Evolutionary conservation across 2,329 filamentous ascomycete species (phyloP).

Genomic region (Zymoseptoria ardabiliae): DNA sequence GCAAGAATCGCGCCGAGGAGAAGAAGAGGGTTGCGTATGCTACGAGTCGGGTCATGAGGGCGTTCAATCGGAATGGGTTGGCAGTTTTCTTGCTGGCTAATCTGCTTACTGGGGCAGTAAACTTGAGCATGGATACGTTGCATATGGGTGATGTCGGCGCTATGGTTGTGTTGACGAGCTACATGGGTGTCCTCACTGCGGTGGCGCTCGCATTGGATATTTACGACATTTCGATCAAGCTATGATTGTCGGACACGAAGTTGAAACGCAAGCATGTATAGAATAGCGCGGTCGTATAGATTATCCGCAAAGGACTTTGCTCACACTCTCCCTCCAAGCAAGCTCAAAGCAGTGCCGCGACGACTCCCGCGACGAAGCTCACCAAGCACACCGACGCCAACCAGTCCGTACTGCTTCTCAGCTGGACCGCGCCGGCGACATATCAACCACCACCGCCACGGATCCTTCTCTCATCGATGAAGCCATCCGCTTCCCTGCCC

Average conservation of each 20-base stretch:
- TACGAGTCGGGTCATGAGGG: conserved; percentile 72
- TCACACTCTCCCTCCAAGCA: not conserved
- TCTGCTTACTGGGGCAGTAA: conserved; percentile 79
- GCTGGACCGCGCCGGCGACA: not conserved
- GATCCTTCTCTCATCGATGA: no score
- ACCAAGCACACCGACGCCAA: not conserved
- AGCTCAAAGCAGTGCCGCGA: not conserved
- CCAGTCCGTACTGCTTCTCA: not conserved
- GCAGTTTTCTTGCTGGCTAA: conserved; percentile 82
- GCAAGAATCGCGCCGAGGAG: conserved; percentile 49
- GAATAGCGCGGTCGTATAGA: not conserved
- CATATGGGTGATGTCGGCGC: conserved; percentile 57
- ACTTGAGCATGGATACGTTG: conserved; percentile 77
- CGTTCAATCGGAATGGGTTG: conserved; percentile 84
- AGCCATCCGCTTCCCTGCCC: not conserved
- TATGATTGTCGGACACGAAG: conserved; percentile 39
- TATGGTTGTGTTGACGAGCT: conserved; percentile 68
- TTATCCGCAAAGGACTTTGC: not conserved
- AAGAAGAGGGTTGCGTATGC: conserved; percentile 57
- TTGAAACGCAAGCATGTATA: not conserved
- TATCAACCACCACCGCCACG: not conserved
- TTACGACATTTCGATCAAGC: conserved; percentile 62
- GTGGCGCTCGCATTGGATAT: conserved; percentile 61
- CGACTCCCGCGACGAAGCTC: not conserved
- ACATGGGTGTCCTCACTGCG: conserved; percentile 59